phyloP scores from a whole-genome alignment of 768 basidiomycete genomes.

The Mycena indigotica region DNA sequence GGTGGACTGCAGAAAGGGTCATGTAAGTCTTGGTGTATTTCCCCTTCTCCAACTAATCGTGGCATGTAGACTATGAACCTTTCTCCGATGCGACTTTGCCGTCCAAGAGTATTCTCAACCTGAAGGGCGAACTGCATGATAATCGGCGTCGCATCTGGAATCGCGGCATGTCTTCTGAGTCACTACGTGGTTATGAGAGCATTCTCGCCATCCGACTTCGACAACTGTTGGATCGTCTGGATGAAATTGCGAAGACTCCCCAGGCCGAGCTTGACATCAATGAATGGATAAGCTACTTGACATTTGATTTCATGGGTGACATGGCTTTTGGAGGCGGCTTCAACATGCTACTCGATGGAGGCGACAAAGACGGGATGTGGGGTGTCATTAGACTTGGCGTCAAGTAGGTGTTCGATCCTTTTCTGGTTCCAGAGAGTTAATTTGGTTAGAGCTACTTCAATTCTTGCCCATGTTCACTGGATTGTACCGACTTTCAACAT shows the following conservation, averaged over 20 bases:
- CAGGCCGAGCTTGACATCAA: constrained; percentile 40
- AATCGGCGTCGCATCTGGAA: constrained; percentile 51
- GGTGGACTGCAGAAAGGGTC: neutral
- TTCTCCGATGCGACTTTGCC: neutral
- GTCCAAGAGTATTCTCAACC: constrained; percentile 1
- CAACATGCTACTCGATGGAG: constrained; percentile 38
- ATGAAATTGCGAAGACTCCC: constrained; percentile 33
- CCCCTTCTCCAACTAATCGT: neutral
- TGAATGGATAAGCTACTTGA: constrained; percentile 40
- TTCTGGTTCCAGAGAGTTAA: neutral
- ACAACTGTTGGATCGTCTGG: neutral
- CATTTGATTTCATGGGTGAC: constrained; percentile 25
- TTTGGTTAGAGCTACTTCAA: constrained; percentile 32
- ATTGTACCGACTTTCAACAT: constrained; percentile 4
- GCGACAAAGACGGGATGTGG: constrained; percentile 48
- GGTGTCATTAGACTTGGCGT: constrained; percentile 43
- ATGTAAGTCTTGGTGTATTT: neutral
- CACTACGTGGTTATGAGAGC: constrained; percentile 49
- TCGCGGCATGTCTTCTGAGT: constrained; percentile 43
- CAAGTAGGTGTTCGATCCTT: constrained; percentile 33
- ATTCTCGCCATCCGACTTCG: constrained; percentile 11
- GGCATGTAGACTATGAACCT: constrained; percentile 9
- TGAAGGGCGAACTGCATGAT: constrained; percentile 33
- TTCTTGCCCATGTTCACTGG: constrained; percentile 36
- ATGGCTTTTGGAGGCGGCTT: constrained; percentile 26